Base-by-base conservation (phyloP, 2,329 filamentous ascomycete species). In the Biscogniauxia marginata region DNA sequence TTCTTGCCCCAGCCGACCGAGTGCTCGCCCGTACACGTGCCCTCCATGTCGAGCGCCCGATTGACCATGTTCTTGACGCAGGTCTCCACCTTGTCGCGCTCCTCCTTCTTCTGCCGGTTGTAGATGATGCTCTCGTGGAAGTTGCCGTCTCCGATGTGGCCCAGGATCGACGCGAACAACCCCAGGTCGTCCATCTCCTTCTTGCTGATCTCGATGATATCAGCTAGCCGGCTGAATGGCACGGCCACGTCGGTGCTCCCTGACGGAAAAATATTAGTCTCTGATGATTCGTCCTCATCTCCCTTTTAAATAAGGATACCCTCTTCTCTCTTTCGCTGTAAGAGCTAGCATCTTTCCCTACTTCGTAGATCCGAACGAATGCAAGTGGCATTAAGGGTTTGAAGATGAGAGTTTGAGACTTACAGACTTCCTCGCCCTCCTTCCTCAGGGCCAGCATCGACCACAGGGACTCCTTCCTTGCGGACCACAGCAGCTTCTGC, bases 81-180 rank as follows among this genome's bases (percentile, higher is more conserved):
- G 53, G 80, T 82, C 70, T 95, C 90, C 1, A 95, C 91, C 63
- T 88, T 89, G 45, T 82, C 86, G 54, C 83, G 83, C 73, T 96
- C 89, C 22, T 79, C 84, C 3, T 84, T 80, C 54, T 92, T 79
- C 21, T 79, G 81, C 22, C 83, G 83, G 73, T 95, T 85, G 71
- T 96, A 97, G 75, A 97, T 88, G 74, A 97, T 95, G 69, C 88
- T 90, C 70, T 93, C 88, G 71, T 97, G 93, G 76, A 97, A 97
- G 73, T 97, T 97, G 39, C 93, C 93, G 69, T 96, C 93, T 11
- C 93, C 93, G 55, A 97, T 88, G 68, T 97, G 93, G 3, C 93
- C 93, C 3, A 97, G 78, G 23, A 96, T 90, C 66, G 89, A 92
- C 1, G 91, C 91, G 70, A 96, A 96, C 1, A 96, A 76, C 0